Percentiles rank a stretch among this genome's conserved stretches.
Evolutionary conservation across 352 stramenopile genomes (phyloP).

Genomic region (Phytophthora meadii): DNA sequence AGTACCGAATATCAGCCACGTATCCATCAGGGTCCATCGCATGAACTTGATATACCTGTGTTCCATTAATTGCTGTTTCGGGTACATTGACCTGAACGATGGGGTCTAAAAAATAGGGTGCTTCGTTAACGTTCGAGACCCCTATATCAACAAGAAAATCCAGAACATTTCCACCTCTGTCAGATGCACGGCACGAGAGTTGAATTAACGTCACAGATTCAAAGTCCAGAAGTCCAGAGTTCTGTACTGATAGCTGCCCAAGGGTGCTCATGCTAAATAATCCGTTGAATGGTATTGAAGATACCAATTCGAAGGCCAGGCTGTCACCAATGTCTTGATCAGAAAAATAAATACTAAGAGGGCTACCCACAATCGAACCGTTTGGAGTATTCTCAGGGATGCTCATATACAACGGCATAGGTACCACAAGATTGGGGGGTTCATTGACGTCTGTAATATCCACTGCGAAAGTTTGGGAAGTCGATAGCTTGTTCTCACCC

Average conservation of each 20-base stretch:
- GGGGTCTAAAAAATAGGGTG: constrained; percentile 25
- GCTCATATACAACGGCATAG: constrained; percentile 13
- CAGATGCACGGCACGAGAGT: constrained; percentile 22
- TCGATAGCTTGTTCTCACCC: constrained; percentile 32
- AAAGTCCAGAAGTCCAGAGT: constrained; percentile 20
- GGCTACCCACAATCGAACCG: constrained; percentile 14
- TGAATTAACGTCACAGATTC: constrained; percentile 16
- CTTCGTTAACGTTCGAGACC: constrained; percentile 31
- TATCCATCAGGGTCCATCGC: constrained; percentile 31
- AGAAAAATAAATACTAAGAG: constrained; percentile 18
- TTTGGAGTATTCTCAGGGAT: constrained; percentile 35
- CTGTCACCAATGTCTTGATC: constrained; percentile 32
- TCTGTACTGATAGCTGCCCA: constrained; percentile 27
- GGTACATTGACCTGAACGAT: constrained; percentile 20
- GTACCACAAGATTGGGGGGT: constrained; percentile 9
- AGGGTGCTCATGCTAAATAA: constrained; percentile 12
- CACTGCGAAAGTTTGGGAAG: constrained; percentile 21
- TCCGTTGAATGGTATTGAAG: constrained; percentile 9
- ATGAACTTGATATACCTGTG: constrained; percentile 13
- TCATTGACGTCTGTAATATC: constrained; percentile 29
- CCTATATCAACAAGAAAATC: constrained; percentile 21
- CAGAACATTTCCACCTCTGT: constrained; percentile 22
- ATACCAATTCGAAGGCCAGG: constrained; percentile 8
- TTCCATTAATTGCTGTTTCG: constrained; percentile 12
- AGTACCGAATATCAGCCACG: constrained; percentile 13